Conservation (phyloP, 352 stramenopile species). For the Phytophthora europaea region DNA sequence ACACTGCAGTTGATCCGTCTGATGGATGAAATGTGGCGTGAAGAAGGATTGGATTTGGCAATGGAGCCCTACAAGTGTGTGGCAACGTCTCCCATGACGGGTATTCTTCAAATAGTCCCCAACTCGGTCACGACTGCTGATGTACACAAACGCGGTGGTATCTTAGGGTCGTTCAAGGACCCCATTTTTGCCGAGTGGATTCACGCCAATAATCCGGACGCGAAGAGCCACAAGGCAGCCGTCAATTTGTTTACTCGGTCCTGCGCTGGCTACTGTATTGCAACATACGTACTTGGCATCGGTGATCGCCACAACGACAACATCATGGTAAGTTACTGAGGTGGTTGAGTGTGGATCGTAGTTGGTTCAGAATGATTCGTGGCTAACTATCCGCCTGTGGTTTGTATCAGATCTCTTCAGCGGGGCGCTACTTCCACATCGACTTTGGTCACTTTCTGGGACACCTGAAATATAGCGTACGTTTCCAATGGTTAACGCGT, state of each 20-base stretch:
- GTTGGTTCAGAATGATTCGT: not conserved
- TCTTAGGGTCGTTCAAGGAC: slow-evolving; percentile 88
- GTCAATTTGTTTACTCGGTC: slow-evolving; percentile 91
- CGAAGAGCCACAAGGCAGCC: slow-evolving; percentile 64
- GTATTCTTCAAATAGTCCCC: slow-evolving; percentile 93
- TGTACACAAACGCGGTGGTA: slow-evolving; percentile 87
- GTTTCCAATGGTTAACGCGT: not conserved
- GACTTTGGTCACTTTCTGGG: slow-evolving; percentile 91
- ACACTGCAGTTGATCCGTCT: slow-evolving; percentile 93
- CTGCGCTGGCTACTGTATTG: slow-evolving; percentile 94
- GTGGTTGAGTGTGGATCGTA: not conserved
- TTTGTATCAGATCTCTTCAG: slow-evolving; percentile 64
- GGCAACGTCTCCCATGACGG: slow-evolving; percentile 91
- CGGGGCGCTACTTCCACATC: slow-evolving; percentile 91
- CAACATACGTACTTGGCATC: slow-evolving; percentile 95
- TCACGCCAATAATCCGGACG: slow-evolving; percentile 79
- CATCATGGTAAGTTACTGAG: slow-evolving; percentile 88
- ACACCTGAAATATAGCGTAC: slow-evolving; percentile 88
- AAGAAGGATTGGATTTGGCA: slow-evolving; percentile 91
- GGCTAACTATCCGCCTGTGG: not conserved
- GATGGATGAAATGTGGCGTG: slow-evolving; percentile 95
- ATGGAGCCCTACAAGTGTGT: slow-evolving; percentile 95
- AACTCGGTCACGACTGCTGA: slow-evolving; percentile 96
- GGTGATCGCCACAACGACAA: slow-evolving; percentile 97
- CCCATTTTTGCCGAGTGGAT: slow-evolving; percentile 90